These are phyloP conservation scores for Gremmenia infestans DNA, from an alignment of 2,329 filamentous ascomycete genomes.

Conservation along the genomic window DNA sequence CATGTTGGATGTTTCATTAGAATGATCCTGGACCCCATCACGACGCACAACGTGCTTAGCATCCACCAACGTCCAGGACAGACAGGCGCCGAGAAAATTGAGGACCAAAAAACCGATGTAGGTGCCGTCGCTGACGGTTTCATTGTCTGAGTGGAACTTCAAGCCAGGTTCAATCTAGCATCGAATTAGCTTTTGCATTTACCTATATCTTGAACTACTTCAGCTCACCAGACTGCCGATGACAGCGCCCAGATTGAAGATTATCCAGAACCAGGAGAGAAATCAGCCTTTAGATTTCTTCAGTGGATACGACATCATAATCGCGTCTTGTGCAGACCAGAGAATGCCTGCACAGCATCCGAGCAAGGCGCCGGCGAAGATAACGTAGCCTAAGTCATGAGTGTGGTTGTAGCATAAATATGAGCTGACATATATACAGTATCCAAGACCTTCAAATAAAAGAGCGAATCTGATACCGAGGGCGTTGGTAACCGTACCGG, in stretches of 20 bases:
- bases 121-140: slow-evolving; percentile 64
- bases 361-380: slow-evolving; percentile 71
- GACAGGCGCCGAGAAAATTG: slow-evolving; percentile 62
- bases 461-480: slow-evolving; percentile 64
- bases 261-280: slow-evolving; percentile 88
- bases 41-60: slow-evolving; percentile 67
- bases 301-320: slow-evolving; percentile 83
- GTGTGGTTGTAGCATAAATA: slow-evolving; percentile 45
- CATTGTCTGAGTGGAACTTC: slow-evolving; percentile 54
- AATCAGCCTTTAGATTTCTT: slow-evolving; percentile 79
- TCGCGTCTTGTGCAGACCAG: slow-evolving; percentile 75
- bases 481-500: slow-evolving; percentile 70
- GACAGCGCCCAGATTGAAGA: slow-evolving; percentile 86
- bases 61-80: slow-evolving; percentile 59
- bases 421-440: slow-evolving; percentile 65
- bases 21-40: slow-evolving; percentile 72
- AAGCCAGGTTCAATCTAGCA: slow-evolving; percentile 61
- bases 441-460: slow-evolving; percentile 67
- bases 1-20: slow-evolving; percentile 84
- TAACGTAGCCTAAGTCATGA: slow-evolving; percentile 51
- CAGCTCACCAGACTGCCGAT: slow-evolving; percentile 60
- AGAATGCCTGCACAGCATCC: slow-evolving; percentile 73
- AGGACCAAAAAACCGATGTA: slow-evolving; percentile 79
- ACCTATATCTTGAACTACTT: slow-evolving; percentile 13
- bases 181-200: neutral